phyloP scores from a whole-genome alignment of 139 green algal species.

The Chlorella sp. region DNA sequence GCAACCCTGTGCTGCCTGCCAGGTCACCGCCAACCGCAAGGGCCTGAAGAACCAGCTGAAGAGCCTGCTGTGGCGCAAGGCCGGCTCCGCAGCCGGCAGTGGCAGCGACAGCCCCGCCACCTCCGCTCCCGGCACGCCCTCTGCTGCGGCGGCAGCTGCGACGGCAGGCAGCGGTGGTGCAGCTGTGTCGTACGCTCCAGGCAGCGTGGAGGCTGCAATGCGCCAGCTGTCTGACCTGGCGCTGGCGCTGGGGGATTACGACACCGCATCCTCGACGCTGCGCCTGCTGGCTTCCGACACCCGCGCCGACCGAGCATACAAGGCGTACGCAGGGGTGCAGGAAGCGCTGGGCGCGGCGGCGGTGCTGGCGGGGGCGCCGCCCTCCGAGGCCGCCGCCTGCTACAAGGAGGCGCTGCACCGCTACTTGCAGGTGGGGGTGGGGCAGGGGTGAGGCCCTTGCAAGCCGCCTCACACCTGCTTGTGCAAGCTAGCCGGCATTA shows the following conservation, averaged over 20 bases:
- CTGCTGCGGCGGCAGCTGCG: neutral
- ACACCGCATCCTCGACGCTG: slow-evolving; percentile 81
- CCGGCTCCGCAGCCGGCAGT: neutral
- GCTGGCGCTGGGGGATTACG: slow-evolving; percentile 87
- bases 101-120: no score
- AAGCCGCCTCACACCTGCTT: neutral
- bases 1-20: neutral
- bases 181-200: slow-evolving; percentile 27
- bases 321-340: slow-evolving; percentile 84
- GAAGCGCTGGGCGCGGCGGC: slow-evolving; percentile 50
- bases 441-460: no score
- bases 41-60: slow-evolving; percentile 90
- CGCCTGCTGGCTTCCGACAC: slow-evolving; percentile 76
- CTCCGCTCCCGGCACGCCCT: slow-evolving; percentile 7
- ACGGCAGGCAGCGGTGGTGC: neutral
- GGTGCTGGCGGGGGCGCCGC: slow-evolving; percentile 40
- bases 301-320: slow-evolving; percentile 69
- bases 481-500: neutral
- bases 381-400: slow-evolving; percentile 27
- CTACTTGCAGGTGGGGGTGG: slow-evolving; percentile 36
- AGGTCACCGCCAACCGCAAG: slow-evolving; percentile 70
- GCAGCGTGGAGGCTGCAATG: slow-evolving; percentile 78
- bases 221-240: slow-evolving; percentile 82
- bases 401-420: slow-evolving; percentile 57
- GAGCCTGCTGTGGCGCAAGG: slow-evolving; percentile 74